Percentiles rank a stretch among this genome's conserved stretches.
Conservation (phyloP, 352 stramenopile genomes). For the Phytopythium vexans region DNA sequence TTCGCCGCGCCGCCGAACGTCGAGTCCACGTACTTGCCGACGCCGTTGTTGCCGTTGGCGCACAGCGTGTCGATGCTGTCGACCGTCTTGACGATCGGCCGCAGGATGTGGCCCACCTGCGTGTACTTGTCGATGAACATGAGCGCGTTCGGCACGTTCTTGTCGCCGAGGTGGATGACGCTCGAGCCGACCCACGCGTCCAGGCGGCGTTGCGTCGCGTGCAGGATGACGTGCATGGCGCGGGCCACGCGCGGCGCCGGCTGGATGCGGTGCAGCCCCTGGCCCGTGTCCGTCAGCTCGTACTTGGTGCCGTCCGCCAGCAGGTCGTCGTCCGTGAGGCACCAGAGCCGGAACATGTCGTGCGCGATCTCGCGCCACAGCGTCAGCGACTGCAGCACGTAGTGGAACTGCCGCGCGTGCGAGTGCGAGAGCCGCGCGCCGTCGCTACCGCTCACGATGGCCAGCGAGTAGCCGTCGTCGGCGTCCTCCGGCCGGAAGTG, state of each 20-base stretch:
- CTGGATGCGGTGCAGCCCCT: slow-evolving; percentile 95
- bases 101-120: slow-evolving; percentile 87
- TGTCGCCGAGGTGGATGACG: slow-evolving; percentile 97
- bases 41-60: slow-evolving; percentile 34
- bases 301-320: slow-evolving; percentile 84
- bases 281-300: slow-evolving; percentile 91
- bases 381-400: slow-evolving; percentile 94
- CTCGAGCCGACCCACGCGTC: slow-evolving; percentile 91
- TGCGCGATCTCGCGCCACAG: slow-evolving; percentile 95
- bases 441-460: slow-evolving; percentile 91
- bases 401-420: slow-evolving; percentile 94
- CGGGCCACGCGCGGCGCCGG: slow-evolving; percentile 90
- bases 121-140: slow-evolving; percentile 99
- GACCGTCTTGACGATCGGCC: slow-evolving; percentile 86
- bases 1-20: slow-evolving; percentile 86
- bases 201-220: slow-evolving; percentile 69
- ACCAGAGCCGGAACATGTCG: slow-evolving; percentile 97
- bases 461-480: slow-evolving; percentile 79
- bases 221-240: slow-evolving; percentile 94
- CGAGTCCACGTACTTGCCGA: slow-evolving; percentile 59
- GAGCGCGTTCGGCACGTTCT: slow-evolving; percentile 97
- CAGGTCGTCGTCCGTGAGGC: slow-evolving; percentile 91
- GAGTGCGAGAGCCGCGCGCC: slow-evolving; percentile 94
- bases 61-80: slow-evolving; percentile 66
- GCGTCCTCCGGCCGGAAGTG: slow-evolving; percentile 86